Conservation (phyloP, 2,329 filamentous ascomycete species). For the Passalora sequoiae region DNA sequence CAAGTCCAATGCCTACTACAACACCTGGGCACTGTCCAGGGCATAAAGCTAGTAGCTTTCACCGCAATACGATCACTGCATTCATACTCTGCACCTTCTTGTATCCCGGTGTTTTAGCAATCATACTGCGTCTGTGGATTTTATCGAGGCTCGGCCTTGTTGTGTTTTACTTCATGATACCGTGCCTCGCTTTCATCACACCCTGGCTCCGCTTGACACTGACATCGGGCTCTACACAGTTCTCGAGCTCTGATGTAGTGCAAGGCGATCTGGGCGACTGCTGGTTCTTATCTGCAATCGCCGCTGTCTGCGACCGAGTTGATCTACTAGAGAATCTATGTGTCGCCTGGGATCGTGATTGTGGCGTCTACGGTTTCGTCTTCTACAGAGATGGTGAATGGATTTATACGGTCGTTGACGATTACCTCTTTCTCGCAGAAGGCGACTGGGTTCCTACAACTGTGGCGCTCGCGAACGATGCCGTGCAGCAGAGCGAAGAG, state of each 20-base stretch:
- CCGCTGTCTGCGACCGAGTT: slow-evolving; percentile 67
- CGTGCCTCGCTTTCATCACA: neutral
- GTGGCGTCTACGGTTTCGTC: slow-evolving; percentile 77
- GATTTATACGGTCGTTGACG: slow-evolving; percentile 84
- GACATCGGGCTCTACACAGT: slow-evolving; percentile 22
- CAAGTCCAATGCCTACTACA: too few relatives aligned
- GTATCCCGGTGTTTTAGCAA: too few relatives aligned
- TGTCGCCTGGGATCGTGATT: slow-evolving; percentile 62
- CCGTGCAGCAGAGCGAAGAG: too few relatives aligned
- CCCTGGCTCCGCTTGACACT: neutral
- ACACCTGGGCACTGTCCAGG: too few relatives aligned
- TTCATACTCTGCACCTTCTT: too few relatives aligned
- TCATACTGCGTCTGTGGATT: too few relatives aligned
- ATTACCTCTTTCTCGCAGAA: slow-evolving; percentile 77
- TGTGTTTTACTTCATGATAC: neutral
- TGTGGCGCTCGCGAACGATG: too few relatives aligned
- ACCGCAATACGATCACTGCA: too few relatives aligned
- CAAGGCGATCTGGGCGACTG: slow-evolving; percentile 75
- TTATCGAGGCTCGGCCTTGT: too few relatives aligned
- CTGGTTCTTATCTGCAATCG: slow-evolving; percentile 75
- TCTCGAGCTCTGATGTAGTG: slow-evolving; percentile 67
- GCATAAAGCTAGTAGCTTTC: too few relatives aligned
- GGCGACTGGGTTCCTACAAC: slow-evolving; percentile 59
- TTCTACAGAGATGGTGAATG: slow-evolving; percentile 79
- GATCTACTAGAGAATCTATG: slow-evolving; percentile 69